These are phyloP conservation scores for Apiospora aurea DNA, from an alignment of 2,329 filamentous ascomycete genomes.

Conservation along the genomic window DNA sequence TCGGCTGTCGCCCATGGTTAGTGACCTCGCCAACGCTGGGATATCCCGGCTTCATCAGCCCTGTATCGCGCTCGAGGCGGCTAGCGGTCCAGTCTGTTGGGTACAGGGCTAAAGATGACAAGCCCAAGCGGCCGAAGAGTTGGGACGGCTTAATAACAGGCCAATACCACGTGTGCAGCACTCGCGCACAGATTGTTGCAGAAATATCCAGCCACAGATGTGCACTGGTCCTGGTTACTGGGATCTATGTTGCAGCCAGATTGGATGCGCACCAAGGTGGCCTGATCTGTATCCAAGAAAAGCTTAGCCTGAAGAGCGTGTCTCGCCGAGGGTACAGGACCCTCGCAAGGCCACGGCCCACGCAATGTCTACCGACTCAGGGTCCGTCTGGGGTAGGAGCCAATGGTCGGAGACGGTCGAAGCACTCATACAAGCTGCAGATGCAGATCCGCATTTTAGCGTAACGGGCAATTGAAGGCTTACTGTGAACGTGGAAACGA, in stretches of 20 bases:
- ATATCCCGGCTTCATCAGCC: background rate
- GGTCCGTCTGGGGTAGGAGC: background rate
- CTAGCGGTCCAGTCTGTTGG: conserved; percentile 4
- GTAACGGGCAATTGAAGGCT: conserved; percentile 6
- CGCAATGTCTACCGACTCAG: background rate
- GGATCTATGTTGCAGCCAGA: conserved; percentile 1
- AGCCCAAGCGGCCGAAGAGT: background rate
- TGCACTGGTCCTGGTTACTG: background rate
- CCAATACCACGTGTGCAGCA: background rate
- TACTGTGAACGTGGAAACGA: background rate
- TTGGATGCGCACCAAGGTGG: background rate
- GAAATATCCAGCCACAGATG: background rate
- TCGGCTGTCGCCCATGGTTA: background rate
- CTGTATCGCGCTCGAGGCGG: background rate
- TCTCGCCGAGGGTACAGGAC: background rate
- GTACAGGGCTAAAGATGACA: background rate
- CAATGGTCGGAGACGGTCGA: background rate
- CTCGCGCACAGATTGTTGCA: background rate
- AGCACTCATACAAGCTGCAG: background rate
- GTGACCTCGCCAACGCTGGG: background rate
- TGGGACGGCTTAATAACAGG: background rate
- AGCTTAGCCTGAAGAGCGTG: background rate
- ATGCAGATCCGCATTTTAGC: background rate
- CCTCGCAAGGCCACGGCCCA: background rate
- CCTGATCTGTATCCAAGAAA: background rate